Conservation (phyloP, 352 stramenopile species). For the Globisporangium paddicum region DNA sequence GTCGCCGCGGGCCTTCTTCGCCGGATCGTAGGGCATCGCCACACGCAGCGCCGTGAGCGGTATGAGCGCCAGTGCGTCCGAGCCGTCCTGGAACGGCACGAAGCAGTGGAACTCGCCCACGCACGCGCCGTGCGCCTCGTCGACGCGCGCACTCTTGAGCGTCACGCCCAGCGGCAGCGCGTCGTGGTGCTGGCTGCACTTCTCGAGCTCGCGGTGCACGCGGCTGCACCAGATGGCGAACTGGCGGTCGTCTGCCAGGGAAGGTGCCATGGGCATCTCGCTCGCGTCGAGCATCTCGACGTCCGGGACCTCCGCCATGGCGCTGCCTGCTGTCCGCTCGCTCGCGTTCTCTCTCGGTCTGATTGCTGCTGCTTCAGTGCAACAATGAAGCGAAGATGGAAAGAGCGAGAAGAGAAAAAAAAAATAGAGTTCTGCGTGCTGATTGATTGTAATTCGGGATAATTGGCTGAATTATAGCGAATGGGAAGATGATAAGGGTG, state of each 20-base stretch:
- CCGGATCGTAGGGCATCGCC: conserved; percentile 47
- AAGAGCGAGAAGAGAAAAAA: neutral
- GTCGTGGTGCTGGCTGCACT: conserved; percentile 27
- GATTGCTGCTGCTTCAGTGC: neutral
- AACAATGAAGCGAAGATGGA: neutral
- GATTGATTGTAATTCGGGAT: neutral
- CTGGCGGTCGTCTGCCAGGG: conserved; percentile 32
- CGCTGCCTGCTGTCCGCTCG: neutral
- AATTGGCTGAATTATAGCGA: neutral
- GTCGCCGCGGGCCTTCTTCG: conserved; percentile 20
- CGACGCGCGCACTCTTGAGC: conserved; percentile 40
- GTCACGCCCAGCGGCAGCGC: conserved; percentile 36
- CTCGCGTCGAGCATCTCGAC: conserved; percentile 15
- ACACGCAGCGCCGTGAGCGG: conserved; percentile 54
- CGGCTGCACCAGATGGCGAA: conserved; percentile 70
- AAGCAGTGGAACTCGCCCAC: conserved; percentile 68
- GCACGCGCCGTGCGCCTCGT: conserved; percentile 40
- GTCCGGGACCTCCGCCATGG: conserved; percentile 3
- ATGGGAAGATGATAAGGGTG: neutral
- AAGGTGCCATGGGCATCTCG: neutral
- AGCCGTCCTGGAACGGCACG: conserved; percentile 69
- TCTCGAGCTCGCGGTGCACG: conserved; percentile 69
- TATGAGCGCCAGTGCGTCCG: conserved; percentile 56
- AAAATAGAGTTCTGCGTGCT: neutral
- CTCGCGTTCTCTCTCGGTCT: neutral